Evolutionary conservation across 805 yeast species (phyloP), one percentile per base, ranked within the genome.

Genomic region (Nakazawaea anatomiae): DNA sequence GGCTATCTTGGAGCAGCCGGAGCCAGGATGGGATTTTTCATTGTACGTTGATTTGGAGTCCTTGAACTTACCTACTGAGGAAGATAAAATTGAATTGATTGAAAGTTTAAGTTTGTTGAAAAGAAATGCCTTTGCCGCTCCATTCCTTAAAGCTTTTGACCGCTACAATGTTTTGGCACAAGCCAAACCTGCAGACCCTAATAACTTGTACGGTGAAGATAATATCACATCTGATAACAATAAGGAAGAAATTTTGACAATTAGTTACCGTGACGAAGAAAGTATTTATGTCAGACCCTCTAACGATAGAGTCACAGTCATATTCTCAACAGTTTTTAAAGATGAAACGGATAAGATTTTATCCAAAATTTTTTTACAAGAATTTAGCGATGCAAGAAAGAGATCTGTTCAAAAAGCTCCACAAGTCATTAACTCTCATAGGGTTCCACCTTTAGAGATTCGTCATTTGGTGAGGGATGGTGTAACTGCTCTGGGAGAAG

Each of bases 401-500:
- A 80, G 97, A 67, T 87, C 96, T 5, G 92, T 94, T 54, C 99
- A 94, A 71, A 91, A 94, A 46, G 97, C 98, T 1, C 99, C 99
- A 14, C 99, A 94, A 73, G 99, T 94, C 48, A 78, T 94, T 60
- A 91, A 87, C 63, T 85, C 96, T 5, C 90, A 85, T 64, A 79
- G 76, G 55, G 97, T 89, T 59, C 89, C 97, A n/a, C 99, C 99
- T 7, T 75, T 89, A 61, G 99, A 94, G 65, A 76, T 87, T 52
- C 75, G 82, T 52, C 66, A 70, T 51, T 68, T 78, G 41, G 68
- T 62, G 25, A 45, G 44, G n/a, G 64, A 70, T 11, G 67, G 66
- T 25, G 55, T 59, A 43, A 69, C 67, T 25, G 60, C 70, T 7
- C 73, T 72, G 40, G 75, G 58, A 42, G 62, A 60, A 50, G 62